Percentiles rank a stretch among this genome's conserved stretches.
phyloP scores from a whole-genome alignment of 345 rosid species.

The Camelina sativa region DNA sequence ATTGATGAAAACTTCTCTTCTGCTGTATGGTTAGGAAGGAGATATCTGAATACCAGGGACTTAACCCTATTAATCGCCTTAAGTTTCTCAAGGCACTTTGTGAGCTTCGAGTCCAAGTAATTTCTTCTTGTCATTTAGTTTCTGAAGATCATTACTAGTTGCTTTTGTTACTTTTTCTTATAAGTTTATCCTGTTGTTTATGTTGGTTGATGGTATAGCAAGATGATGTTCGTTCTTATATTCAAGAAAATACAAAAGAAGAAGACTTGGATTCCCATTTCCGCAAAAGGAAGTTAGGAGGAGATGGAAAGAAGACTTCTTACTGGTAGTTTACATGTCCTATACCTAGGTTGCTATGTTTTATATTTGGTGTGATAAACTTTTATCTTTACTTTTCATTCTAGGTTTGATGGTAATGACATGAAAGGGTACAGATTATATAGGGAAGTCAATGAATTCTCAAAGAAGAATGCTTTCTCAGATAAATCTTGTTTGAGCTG shows the following conservation, averaged over 20 bases:
- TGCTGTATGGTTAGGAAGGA: slow-evolving; percentile 62
- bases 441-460: slow-evolving; percentile 53
- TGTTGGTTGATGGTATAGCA: slow-evolving; percentile 56
- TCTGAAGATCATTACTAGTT: slow-evolving; percentile 26
- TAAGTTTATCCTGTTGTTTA: slow-evolving; percentile 15
- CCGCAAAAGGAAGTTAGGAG: slow-evolving; percentile 72
- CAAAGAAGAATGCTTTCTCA: slow-evolving; percentile 44
- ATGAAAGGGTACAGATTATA: slow-evolving; percentile 78
- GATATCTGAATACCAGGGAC: slow-evolving; percentile 61
- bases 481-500: slow-evolving; percentile 48
- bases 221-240: slow-evolving; percentile 61
- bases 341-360: slow-evolving; percentile 20
- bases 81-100: slow-evolving; percentile 78
- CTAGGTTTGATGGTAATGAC: slow-evolving; percentile 78
- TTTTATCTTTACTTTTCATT: slow-evolving; percentile 6
- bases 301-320: slow-evolving; percentile 61
- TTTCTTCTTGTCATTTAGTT: slow-evolving; percentile 17
- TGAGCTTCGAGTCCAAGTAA: slow-evolving; percentile 83
- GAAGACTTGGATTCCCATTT: slow-evolving; percentile 55
- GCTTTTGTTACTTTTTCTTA: slow-evolving; percentile 13
- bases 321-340: slow-evolving; percentile 64
- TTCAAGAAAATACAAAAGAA: slow-evolving; percentile 58
- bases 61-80: slow-evolving; percentile 64
- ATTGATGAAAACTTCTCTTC: slow-evolving; percentile 15
- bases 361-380: slow-evolving; percentile 25